Evolutionary conservation across 371 early-diverging fungal genomes (phyloP).

Genomic region (Circinella umbellata): DNA sequence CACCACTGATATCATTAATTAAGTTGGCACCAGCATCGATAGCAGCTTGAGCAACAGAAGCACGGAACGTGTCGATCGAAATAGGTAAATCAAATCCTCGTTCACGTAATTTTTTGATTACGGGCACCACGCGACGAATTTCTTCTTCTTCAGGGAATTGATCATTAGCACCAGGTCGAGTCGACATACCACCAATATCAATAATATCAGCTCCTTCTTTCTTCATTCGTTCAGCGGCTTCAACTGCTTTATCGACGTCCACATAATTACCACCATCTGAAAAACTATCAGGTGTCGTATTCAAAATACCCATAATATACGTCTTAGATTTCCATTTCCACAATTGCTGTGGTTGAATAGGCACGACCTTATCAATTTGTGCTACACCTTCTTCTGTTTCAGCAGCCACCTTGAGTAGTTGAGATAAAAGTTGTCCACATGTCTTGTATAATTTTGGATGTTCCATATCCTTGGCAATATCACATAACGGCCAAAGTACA

Average conservation of each 20-base stretch:
- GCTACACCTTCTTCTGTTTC: conserved; percentile 43
- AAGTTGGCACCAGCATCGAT: conserved; percentile 84
- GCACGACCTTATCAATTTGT: conserved; percentile 73
- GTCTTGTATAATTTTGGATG: conserved; percentile 89
- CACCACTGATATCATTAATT: conserved; percentile 96
- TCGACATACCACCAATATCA: conserved; percentile 97
- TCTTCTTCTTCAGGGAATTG: conserved; percentile 81
- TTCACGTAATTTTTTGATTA: conserved; percentile 77
- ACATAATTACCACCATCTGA: conserved; percentile 88
- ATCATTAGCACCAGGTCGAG: conserved; percentile 87
- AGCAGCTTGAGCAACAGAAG: conserved; percentile 83
- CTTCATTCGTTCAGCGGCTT: conserved; percentile 73
- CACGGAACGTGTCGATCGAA: conserved; percentile 93
- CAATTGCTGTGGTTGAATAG: conserved; percentile 46
- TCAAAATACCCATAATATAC: conserved; percentile 95
- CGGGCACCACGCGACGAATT: conserved; percentile 86
- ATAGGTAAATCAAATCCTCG: conserved; percentile 73
- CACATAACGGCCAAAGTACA: conserved; percentile 93
- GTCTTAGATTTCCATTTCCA: conserved; percentile 76
- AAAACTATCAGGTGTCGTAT: conserved; percentile 97
- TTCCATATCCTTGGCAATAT: conserved; percentile 88
- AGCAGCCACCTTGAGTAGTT: conserved; percentile 67
- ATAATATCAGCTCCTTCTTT: conserved; percentile 89
- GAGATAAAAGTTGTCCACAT: conserved; percentile 76
- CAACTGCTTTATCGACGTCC: conserved; percentile 70